A percentile compares a stretch with the other conserved stretches of the same genome.
These are phyloP conservation scores for Exserohilum turcica DNA, from an alignment of 2,329 filamentous ascomycete species.

Conservation along the genomic window DNA sequence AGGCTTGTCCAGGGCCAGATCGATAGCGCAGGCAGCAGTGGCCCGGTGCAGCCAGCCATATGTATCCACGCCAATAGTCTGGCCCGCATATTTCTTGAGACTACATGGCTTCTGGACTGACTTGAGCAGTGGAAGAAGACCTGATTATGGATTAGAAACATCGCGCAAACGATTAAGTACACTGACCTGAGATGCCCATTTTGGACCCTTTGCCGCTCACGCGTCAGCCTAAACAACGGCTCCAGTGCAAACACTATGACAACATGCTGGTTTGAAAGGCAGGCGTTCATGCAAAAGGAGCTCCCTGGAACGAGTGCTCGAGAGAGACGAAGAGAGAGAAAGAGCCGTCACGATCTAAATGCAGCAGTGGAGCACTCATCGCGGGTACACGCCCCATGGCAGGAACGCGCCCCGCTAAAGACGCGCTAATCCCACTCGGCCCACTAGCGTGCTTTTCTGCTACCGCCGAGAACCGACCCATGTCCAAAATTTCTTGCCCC, in stretches of 20 bases:
- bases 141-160: conserved; percentile 53
- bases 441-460: conserved; percentile 18
- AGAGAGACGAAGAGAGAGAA: conserved; percentile 4
- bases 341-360: conserved; percentile 18
- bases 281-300: conserved; percentile 1
- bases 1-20: conserved; percentile 85
- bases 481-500: conserved; percentile 34
- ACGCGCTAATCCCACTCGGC: conserved; percentile 3
- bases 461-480: conserved; percentile 15
- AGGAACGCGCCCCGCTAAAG: conserved; percentile 31
- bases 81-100: conserved; percentile 83
- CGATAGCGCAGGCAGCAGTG: conserved; percentile 85
- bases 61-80: conserved; percentile 91
- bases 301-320: conserved; percentile 2
- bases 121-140: conserved; percentile 88
- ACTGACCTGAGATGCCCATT: conserved; percentile 50
- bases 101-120: conserved; percentile 91
- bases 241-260: conserved; percentile 19
- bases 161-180: conserved; percentile 24
- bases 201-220: conserved; percentile 35
- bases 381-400: conserved; percentile 20
- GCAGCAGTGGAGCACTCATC: conserved; percentile 23
- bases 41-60: conserved; percentile 99
- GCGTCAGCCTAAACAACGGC: conserved; percentile 34
- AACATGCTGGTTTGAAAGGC: conserved; percentile 20